Conservation (phyloP, 352 stramenopile species). For the Saprolegnia parasitica region DNA sequence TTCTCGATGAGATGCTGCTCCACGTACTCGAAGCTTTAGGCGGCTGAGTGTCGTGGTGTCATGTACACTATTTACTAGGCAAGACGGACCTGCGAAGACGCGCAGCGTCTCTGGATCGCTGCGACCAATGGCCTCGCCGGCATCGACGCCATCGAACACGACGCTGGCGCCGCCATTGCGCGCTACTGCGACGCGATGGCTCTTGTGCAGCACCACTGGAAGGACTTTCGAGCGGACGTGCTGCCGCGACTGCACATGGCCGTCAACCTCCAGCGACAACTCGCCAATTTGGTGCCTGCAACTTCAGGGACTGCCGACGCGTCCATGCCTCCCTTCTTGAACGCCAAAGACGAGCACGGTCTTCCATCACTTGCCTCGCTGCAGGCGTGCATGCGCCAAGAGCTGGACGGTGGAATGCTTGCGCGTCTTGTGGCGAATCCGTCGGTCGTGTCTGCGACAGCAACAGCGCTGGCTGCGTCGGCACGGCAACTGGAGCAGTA, state of each 20-base stretch:
- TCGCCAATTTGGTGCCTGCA: slow-evolving; percentile 27
- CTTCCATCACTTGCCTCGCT: slow-evolving; percentile 42
- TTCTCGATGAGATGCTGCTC: slow-evolving; percentile 58
- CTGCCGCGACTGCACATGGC: slow-evolving; percentile 63
- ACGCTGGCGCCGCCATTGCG: slow-evolving; percentile 37
- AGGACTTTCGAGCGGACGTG: slow-evolving; percentile 57
- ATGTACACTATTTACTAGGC: slow-evolving; percentile 33
- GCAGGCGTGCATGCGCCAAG: slow-evolving; percentile 16
- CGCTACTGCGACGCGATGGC: slow-evolving; percentile 52
- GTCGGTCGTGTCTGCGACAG: no score
- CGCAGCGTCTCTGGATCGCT: slow-evolving; percentile 65
- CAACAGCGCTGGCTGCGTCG: no score
- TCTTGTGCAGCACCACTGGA: slow-evolving; percentile 53
- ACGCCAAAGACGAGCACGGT: slow-evolving; percentile 46
- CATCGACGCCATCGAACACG: slow-evolving; percentile 39
- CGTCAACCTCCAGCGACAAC: slow-evolving; percentile 51
- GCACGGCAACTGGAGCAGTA: no score
- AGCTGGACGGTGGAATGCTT: no score
- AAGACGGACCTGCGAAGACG: slow-evolving; percentile 74
- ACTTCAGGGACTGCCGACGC: no score
- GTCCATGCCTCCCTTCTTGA: not conserved
- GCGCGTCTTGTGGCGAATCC: no score
- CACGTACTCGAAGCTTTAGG: not conserved
- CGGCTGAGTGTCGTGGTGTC: no score
- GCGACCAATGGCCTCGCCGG: slow-evolving; percentile 69